Conservation (phyloP, 73 alveolate species). For the Breviolum minutum region DNA sequence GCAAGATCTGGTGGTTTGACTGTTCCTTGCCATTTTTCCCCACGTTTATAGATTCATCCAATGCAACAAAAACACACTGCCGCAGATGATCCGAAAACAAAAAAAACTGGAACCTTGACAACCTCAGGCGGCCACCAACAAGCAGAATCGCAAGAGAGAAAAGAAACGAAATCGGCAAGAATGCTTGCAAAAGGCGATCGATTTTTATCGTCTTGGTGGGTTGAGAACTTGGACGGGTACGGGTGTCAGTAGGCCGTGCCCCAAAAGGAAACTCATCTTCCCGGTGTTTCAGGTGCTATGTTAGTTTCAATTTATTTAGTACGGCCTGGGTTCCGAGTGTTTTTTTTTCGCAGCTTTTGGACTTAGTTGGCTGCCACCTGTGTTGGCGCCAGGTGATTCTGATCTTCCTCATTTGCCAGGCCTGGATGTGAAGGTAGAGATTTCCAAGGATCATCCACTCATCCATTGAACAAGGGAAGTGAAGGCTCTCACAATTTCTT, state of each 20-base stretch:
- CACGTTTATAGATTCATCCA: not conserved
- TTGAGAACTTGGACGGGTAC: too few relatives aligned
- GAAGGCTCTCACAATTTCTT: too few relatives aligned
- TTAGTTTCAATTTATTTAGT: not conserved
- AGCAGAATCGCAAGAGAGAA: constrained; percentile 71
- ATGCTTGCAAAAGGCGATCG: constrained; percentile 51
- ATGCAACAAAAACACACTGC: not conserved
- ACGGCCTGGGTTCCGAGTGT: not conserved
- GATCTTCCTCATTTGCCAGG: constrained; percentile 78
- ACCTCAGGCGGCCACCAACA: constrained; percentile 61
- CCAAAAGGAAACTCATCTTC: too few relatives aligned
- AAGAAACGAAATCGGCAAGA: constrained; percentile 59
- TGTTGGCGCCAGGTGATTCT: constrained; percentile 48
- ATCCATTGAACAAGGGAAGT: too few relatives aligned
- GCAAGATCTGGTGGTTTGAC: too few relatives aligned
- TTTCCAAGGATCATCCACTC: not conserved
- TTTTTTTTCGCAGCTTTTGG: too few relatives aligned
- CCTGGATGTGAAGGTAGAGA: not conserved
- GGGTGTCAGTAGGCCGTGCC: too few relatives aligned
- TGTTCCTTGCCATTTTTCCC: too few relatives aligned
- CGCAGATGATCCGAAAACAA: too few relatives aligned
- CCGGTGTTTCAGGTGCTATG: too few relatives aligned
- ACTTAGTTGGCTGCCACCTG: too few relatives aligned
- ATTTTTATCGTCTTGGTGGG: not conserved
- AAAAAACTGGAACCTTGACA: too few relatives aligned